Evolutionary conservation across 2,329 filamentous ascomycete genomes (phyloP).

Genomic region (Claviceps humidiphila): DNA sequence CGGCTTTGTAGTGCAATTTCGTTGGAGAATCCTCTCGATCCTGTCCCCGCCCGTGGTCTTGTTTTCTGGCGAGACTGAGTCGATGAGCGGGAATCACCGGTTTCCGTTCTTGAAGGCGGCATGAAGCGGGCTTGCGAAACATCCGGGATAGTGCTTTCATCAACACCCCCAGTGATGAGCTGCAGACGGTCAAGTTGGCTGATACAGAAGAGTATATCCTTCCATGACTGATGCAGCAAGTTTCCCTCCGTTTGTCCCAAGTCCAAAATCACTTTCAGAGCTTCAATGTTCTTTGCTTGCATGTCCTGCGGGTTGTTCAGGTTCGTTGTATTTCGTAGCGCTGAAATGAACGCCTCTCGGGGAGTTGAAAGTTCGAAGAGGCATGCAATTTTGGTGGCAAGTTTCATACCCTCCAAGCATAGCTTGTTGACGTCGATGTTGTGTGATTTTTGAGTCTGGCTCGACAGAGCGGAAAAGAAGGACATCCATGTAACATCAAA

Average conservation of each 20-base stretch:
- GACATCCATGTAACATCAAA: slow-evolving; percentile 99
- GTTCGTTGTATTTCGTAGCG: slow-evolving; percentile 85
- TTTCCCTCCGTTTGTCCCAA: slow-evolving; percentile 90
- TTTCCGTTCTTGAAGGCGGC: slow-evolving; percentile 41
- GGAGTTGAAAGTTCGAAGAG: slow-evolving; percentile 89
- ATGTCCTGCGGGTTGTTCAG: slow-evolving; percentile 93
- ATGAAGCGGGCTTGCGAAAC: slow-evolving; percentile 72
- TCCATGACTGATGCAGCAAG: slow-evolving; percentile 78
- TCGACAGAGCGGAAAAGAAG: slow-evolving; percentile 86
- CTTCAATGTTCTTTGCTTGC: slow-evolving; percentile 90
- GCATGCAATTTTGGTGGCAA: slow-evolving; percentile 87
- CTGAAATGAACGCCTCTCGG: slow-evolving; percentile 85
- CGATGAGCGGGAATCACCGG: slow-evolving; percentile 49
- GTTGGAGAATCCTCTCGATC: slow-evolving; percentile 51
- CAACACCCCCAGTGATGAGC: slow-evolving; percentile 85
- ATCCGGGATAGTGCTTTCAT: slow-evolving; percentile 84
- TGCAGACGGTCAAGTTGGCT: slow-evolving; percentile 93
- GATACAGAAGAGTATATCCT: slow-evolving; percentile 87
- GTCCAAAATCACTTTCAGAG: slow-evolving; percentile 80
- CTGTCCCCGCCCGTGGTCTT: slow-evolving; percentile 40
- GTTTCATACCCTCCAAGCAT: slow-evolving; percentile 89
- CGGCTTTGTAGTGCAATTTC: slow-evolving; percentile 87
- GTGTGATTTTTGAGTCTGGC: slow-evolving; percentile 83
- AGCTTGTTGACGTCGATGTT: slow-evolving; percentile 85
- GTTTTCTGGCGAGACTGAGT: slow-evolving; percentile 40